A percentile compares a stretch with the other conserved stretches of the same genome.
Evolutionary conservation across 352 stramenopile species (phyloP).

Genomic region (Phytophthora megakarya): DNA sequence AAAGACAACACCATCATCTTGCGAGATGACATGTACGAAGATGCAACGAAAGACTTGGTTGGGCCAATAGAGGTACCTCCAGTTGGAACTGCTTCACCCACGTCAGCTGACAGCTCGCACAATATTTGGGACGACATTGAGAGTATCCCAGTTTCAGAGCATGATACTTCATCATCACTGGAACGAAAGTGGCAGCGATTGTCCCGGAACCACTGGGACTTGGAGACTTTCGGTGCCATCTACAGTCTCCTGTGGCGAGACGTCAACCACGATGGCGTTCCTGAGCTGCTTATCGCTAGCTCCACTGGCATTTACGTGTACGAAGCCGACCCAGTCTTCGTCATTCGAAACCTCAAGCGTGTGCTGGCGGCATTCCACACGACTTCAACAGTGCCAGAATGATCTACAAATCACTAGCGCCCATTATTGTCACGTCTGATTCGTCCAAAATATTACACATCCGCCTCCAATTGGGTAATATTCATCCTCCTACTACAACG

Average conservation of each 20-base stretch:
- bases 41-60: conserved; percentile 6
- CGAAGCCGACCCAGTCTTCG: conserved; percentile 51
- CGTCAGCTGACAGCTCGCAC: conserved; percentile 22
- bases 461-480: conserved; percentile 12
- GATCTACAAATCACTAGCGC: conserved; percentile 15
- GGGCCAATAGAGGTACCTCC: conserved; percentile 1
- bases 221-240: conserved; percentile 68
- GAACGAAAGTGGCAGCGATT: conserved; percentile 45
- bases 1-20: not conserved
- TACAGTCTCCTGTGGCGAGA: conserved; percentile 77
- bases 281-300: conserved; percentile 66
- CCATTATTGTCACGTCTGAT: conserved; percentile 18
- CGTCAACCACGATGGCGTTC: conserved; percentile 66
- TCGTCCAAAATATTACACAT: conserved; percentile 2
- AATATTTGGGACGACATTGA: conserved; percentile 39
- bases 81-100: conserved; percentile 11
- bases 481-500: not conserved
- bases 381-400: conserved; percentile 3
- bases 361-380: conserved; percentile 30
- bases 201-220: conserved; percentile 36
- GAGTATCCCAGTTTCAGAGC: conserved; percentile 7
- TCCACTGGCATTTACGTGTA: conserved; percentile 74
- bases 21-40: not conserved
- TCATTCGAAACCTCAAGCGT: conserved; percentile 39
- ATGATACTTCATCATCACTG: not conserved